These are phyloP conservation scores for Besnoitia besnoiti DNA, from an alignment of 169 alveolate genomes.

Conservation along the genomic window DNA sequence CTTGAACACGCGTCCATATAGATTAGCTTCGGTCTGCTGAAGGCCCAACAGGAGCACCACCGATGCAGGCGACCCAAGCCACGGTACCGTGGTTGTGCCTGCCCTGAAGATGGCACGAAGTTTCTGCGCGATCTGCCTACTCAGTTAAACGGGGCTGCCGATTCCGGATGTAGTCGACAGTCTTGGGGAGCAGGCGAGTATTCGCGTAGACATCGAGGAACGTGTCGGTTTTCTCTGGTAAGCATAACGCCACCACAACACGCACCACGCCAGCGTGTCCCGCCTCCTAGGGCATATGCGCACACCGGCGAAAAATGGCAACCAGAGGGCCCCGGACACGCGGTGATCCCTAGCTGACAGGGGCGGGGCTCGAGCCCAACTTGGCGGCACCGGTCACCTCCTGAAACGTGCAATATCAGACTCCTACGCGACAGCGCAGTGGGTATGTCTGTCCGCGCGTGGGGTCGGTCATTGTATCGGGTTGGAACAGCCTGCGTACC, in stretches of 20 bases:
- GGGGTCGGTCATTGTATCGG: background rate
- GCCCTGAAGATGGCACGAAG: background rate
- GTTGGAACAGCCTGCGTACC: conserved; percentile 65
- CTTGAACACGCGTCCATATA: background rate
- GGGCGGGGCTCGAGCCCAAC: no score
- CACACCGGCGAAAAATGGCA: no score
- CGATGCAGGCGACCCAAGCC: background rate
- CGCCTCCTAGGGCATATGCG: no score
- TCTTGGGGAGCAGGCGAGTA: conserved; percentile 76
- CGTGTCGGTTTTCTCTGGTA: conserved; percentile 18
- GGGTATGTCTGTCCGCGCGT: background rate
- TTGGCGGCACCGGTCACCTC: no score
- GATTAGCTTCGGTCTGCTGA: background rate
- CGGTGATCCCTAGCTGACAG: no score
- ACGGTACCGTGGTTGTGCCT: background rate
- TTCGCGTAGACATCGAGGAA: conserved; percentile 80
- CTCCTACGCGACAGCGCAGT: background rate
- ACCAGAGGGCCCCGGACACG: no score
- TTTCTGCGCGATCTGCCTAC: background rate
- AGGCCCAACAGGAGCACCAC: no score
- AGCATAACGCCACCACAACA: background rate
- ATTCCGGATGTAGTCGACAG: conserved; percentile 75
- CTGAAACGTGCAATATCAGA: no score
- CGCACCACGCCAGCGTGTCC: no score
- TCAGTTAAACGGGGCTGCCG: conserved; percentile 1